Evolutionary conservation across 768 basidiomycete species (phyloP), one percentile per base, ranked within the genome.

Genomic region (Trametes cubensis): DNA sequence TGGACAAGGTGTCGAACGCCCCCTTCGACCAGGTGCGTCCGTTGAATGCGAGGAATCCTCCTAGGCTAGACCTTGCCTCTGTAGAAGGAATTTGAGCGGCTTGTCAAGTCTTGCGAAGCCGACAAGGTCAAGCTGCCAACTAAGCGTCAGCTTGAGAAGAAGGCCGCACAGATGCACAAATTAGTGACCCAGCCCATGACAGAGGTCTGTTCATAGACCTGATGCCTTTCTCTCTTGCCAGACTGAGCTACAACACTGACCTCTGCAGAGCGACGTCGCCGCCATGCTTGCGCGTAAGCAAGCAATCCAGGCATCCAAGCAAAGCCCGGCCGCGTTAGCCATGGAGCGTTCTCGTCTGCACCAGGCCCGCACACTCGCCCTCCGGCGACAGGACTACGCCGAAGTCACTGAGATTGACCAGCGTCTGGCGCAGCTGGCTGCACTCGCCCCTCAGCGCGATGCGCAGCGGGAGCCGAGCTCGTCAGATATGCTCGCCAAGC

Each of bases 1-100:
- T 99, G 88, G 92, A 94, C 71, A 89, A 88, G 66, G 85, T 96
- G 8, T 96, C 94, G 7, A 96, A 98, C 70, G 75, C 82, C 1
- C 59, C 75, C 3, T 88, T 94, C 60, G 77, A 76, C 13, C 73
- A 79, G 63, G 95, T 95, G 50, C 53, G 86, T 80, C 6, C 11
- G 4, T 10, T 38, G 20, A 15, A 18, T 48, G 13, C 40, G 47
- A 14, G 6, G 11, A 40, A 8, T 44, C 5, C 39, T 62, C 54
- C 40, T 7, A 26, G 20, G 40, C 26, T 64, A 38, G 41, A 58
- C 20, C 14, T 25, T 47, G 13, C n/a, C 13, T 30, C 66, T 45
- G 49, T 71, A 94, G 91, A 82, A 83, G 72, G 94, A 96, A 72
- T 91, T 86, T 72, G 83, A 83, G 14, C 85, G 88, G 38, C 77